phyloP scores from a whole-genome alignment of 2,329 filamentous ascomycete species.

The Aspergillus transmontanensis region DNA sequence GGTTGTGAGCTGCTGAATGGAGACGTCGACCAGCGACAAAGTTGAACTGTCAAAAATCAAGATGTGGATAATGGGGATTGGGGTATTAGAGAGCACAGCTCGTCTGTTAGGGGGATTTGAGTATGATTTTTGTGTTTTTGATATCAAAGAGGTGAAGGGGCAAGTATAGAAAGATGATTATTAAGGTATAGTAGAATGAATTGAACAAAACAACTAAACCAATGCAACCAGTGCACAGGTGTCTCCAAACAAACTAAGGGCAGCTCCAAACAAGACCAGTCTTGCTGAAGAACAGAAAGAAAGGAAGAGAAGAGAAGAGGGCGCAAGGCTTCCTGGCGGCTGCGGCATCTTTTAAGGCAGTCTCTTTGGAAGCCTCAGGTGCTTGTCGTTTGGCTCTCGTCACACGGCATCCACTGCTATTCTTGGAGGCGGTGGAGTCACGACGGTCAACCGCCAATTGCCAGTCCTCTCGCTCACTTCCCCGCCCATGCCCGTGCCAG shows the following conservation, averaged over 20 bases:
- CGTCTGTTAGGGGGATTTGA: slow-evolving; percentile 35
- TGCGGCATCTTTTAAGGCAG: slow-evolving; percentile 23
- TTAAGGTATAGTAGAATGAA: slow-evolving; percentile 43
- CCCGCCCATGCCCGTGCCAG: background rate
- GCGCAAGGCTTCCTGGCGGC: slow-evolving; percentile 17
- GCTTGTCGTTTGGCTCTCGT: slow-evolving; percentile 8
- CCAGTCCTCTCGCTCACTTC: background rate
- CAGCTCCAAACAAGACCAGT: slow-evolving; percentile 44
- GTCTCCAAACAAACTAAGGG: slow-evolving; percentile 47
- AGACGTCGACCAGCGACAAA: slow-evolving; percentile 40
- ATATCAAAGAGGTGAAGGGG: slow-evolving; percentile 10
- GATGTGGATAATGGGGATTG: slow-evolving; percentile 13
- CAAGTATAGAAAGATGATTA: slow-evolving; percentile 19
- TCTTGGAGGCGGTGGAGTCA: background rate
- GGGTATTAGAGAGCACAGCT: slow-evolving; percentile 40
- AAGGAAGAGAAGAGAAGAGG: slow-evolving; percentile 28
- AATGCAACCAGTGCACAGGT: slow-evolving; percentile 45
- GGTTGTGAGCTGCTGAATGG: slow-evolving; percentile 29
- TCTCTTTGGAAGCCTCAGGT: background rate
- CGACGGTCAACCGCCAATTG: background rate
- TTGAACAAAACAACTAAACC: slow-evolving; percentile 51
- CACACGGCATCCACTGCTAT: slow-evolving; percentile 16
- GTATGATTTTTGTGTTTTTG: slow-evolving; percentile 42
- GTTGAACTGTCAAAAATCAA: slow-evolving; percentile 30
- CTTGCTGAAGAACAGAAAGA: slow-evolving; percentile 67